Percentiles rank a stretch among this genome's conserved stretches.
Conservation (phyloP, 2,329 filamentous ascomycete genomes). For the Zymoseptoria tritici region DNA sequence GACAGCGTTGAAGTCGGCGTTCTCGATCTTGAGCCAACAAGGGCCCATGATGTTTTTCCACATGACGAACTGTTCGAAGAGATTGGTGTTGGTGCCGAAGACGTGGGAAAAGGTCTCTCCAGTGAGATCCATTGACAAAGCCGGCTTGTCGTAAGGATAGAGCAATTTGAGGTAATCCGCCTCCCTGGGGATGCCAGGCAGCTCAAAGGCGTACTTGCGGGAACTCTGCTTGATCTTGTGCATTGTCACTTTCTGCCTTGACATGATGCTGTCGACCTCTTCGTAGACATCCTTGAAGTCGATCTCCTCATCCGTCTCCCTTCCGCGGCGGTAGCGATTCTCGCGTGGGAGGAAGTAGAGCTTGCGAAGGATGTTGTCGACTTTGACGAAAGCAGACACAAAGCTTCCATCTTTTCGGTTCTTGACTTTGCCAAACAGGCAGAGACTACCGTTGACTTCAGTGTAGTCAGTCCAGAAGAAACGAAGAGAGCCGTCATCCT, state of each 20-base stretch:
- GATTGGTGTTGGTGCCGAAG: slow-evolving; percentile 84
- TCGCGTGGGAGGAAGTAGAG: slow-evolving; percentile 86
- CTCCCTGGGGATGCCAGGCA: slow-evolving; percentile 79
- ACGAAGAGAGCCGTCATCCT: slow-evolving; percentile 81
- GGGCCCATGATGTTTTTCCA: slow-evolving; percentile 99
- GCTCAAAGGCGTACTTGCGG: slow-evolving; percentile 92
- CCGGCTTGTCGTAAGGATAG: slow-evolving; percentile 82
- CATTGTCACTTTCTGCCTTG: slow-evolving; percentile 72
- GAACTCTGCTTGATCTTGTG: slow-evolving; percentile 89
- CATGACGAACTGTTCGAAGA: slow-evolving; percentile 97
- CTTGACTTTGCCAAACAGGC: slow-evolving; percentile 90
- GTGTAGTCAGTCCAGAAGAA: slow-evolving; percentile 98
- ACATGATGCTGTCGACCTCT: slow-evolving; percentile 85
- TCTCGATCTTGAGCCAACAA: slow-evolving; percentile 89
- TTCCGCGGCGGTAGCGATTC: slow-evolving; percentile 50
- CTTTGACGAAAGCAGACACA: slow-evolving; percentile 89
- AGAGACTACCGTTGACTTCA: slow-evolving; percentile 83
- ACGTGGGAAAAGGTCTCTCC: slow-evolving; percentile 91
- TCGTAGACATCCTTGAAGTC: slow-evolving; percentile 83
- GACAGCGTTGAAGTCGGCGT: slow-evolving; percentile 72
- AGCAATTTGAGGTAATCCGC: slow-evolving; percentile 90
- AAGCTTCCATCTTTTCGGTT: slow-evolving; percentile 74
- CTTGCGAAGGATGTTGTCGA: slow-evolving; percentile 89
- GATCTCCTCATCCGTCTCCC: slow-evolving; percentile 67
- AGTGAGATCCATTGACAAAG: slow-evolving; percentile 59